phyloP scores from a whole-genome alignment of 352 stramenopile species.

The Globisporangium canariense region DNA sequence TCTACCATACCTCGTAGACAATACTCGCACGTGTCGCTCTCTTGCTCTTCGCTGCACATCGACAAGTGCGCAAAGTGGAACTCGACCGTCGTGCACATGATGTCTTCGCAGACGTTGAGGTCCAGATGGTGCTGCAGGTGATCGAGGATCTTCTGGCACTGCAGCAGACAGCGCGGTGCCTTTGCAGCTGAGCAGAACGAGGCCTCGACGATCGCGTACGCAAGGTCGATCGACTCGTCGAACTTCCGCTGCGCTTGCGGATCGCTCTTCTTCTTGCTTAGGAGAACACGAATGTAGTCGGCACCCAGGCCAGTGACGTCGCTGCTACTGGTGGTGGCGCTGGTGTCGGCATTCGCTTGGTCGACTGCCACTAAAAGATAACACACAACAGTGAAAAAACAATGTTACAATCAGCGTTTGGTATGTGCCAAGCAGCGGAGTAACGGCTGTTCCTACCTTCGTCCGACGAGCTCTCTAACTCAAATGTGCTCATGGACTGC shows the following conservation, averaged over 20 bases:
- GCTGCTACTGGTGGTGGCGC: neutral
- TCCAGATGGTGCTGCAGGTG: constrained; percentile 64
- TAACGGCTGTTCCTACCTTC: neutral
- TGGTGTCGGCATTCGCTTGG: neutral
- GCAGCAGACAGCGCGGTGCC: constrained; percentile 43
- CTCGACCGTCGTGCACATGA: constrained; percentile 52
- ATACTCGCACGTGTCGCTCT: constrained; percentile 45
- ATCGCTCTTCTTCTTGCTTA: constrained; percentile 12
- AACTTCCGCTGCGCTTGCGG: constrained; percentile 27
- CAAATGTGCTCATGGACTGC: neutral
- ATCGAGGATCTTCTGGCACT: constrained; percentile 51
- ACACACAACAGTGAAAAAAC: neutral
- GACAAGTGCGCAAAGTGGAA: constrained; percentile 59
- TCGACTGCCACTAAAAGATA: neutral
- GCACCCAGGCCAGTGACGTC: neutral
- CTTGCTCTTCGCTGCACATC: constrained; percentile 33
- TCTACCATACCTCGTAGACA: constrained; percentile 32
- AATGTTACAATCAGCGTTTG: too few species aligned
- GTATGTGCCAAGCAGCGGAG: too few species aligned
- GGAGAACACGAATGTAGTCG: constrained; percentile 14
- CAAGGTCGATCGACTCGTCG: constrained; percentile 37
- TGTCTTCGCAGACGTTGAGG: constrained; percentile 45
- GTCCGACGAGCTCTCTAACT: neutral
- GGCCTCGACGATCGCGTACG: constrained; percentile 56
- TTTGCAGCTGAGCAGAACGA: constrained; percentile 54